A percentile compares a stretch with the other conserved stretches of the same genome.
phyloP scores from a whole-genome alignment of 306 rosid genomes.

The Fragaria ananassa region DNA sequence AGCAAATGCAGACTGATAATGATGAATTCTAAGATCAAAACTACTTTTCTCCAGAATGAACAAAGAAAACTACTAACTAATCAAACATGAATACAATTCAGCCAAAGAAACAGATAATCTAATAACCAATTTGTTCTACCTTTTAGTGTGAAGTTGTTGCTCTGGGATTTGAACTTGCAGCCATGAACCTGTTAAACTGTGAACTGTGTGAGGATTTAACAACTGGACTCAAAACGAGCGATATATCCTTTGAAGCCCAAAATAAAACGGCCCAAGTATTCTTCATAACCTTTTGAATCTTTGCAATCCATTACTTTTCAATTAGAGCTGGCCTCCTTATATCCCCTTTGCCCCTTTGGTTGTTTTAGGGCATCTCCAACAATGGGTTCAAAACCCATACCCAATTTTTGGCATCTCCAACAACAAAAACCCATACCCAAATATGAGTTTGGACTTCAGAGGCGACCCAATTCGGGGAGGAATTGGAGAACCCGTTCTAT shows the following conservation, averaged over 20 bases:
- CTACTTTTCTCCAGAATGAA: neutral
- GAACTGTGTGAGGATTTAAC: neutral
- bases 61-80: neutral
- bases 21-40: neutral
- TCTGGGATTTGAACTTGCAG: neutral
- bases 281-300: no score
- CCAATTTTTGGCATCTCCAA: no score
- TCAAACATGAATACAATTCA: neutral
- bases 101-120: neutral
- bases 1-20: neutral
- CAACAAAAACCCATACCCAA: no score
- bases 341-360: no score
- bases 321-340: no score
- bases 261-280: no score
- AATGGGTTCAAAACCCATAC: no score
- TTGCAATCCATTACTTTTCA: no score
- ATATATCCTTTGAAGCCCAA: neutral
- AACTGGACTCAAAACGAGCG: neutral
- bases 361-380: no score
- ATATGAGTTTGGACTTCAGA: no score
- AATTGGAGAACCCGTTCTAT: no score
- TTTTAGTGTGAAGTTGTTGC: neutral
- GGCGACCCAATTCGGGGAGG: no score
- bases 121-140: neutral
- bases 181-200: neutral